A percentile compares a stretch with the other conserved stretches of the same genome.
These are phyloP conservation scores for Casuarina cunninghamiana DNA, from an alignment of 306 rosid genomes.

Conservation along the genomic window DNA sequence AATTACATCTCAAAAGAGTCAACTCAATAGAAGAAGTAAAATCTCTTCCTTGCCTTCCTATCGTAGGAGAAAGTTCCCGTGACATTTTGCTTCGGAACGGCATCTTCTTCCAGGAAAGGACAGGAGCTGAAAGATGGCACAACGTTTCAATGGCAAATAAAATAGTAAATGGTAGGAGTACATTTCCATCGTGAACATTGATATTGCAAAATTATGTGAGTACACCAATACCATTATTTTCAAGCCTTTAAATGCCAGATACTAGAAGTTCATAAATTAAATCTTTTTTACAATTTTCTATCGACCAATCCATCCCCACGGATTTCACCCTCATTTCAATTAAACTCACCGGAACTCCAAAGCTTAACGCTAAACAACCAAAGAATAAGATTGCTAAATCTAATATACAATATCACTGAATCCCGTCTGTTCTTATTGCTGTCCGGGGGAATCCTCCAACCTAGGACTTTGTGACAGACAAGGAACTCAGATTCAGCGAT, in stretches of 20 bases:
- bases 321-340: neutral
- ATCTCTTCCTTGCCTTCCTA: too few species aligned
- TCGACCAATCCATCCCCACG: neutral
- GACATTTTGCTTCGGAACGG: neutral
- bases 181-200: neutral
- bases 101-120: neutral
- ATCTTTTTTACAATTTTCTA: conserved; percentile 14
- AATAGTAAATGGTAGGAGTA: neutral
- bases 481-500: conserved; percentile 13
- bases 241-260: neutral
- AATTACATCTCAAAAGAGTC: too few species aligned
- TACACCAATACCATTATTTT: conserved; percentile 4
- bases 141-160: neutral
- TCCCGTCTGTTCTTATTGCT: conserved; percentile 50
- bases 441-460: conserved; percentile 35
- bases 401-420: conserved; percentile 53
- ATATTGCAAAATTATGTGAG: neutral
- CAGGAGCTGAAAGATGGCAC: neutral
- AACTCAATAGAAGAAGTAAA: too few species aligned
- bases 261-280: conserved; percentile 15
- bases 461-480: conserved; percentile 25
- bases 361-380: conserved; percentile 42
- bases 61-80: too few species aligned
- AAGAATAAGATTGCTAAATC: conserved; percentile 37
- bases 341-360: conserved; percentile 22